A percentile compares a stretch with the other conserved stretches of the same genome.
phyloP scores from a whole-genome alignment of 1,139 yeast genomes.

The Lodderomyces beijingensis region DNA sequence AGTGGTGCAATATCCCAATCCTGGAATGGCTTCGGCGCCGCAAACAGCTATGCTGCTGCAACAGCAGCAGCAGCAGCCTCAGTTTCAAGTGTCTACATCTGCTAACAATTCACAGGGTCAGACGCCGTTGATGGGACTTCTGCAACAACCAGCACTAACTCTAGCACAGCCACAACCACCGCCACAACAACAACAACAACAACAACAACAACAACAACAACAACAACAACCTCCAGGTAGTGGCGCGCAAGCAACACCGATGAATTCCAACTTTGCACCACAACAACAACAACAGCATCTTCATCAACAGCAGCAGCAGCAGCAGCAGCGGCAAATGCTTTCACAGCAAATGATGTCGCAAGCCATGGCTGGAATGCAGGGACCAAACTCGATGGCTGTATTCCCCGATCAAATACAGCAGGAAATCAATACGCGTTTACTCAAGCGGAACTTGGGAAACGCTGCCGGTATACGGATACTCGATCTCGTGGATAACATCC shows the following conservation, averaged over 20 bases:
- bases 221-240: conserved; percentile 2
- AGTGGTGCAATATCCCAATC: too few species aligned
- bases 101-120: conserved; percentile 12
- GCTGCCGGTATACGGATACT: conserved; percentile 41
- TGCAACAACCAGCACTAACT: conserved; percentile 2
- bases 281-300: conserved; percentile 1
- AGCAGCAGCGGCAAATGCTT: neutral
- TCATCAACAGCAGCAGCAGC: neutral
- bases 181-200: conserved; percentile 2
- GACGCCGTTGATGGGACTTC: conserved; percentile 13
- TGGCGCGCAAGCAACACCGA: neutral
- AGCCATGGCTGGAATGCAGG: too few species aligned
- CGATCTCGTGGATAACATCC: conserved; percentile 34
- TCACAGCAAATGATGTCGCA: neutral
- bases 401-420: conserved; percentile 19
- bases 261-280: neutral
- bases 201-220: conserved; percentile 6
- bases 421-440: conserved; percentile 33
- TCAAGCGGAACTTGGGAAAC: conserved; percentile 41
- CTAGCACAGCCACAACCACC: too few species aligned
- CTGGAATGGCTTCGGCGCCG: neutral
- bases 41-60: neutral
- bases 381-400: too few species aligned
- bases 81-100: too few species aligned
- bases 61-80: neutral